These are phyloP conservation scores for Fragaria nilgerrensis DNA, from an alignment of 306 rosid species.

Conservation along the genomic window DNA sequence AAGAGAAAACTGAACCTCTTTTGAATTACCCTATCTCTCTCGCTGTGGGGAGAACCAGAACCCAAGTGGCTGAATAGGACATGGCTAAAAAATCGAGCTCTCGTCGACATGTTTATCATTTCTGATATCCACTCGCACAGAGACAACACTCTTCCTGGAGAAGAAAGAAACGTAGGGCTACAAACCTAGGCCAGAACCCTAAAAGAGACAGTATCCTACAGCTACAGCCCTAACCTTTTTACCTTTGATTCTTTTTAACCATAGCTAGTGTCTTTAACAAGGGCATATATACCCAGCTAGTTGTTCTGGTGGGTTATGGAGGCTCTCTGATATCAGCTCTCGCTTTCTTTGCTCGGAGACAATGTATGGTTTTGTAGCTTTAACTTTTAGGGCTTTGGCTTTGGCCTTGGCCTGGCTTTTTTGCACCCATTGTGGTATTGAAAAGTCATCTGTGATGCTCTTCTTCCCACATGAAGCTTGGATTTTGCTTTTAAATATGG, in stretches of 20 bases:
- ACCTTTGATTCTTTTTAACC: neutral
- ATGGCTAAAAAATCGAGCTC: constrained; percentile 7
- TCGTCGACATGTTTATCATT: constrained; percentile 6
- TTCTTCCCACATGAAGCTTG: neutral
- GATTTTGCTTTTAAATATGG: neutral
- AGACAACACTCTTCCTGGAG: constrained; percentile 4
- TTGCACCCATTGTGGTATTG: neutral
- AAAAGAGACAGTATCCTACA: neutral
- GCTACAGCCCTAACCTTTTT: neutral
- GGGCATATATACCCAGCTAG: constrained; percentile 6
- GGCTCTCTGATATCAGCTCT: neutral
- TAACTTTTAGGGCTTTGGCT: neutral
- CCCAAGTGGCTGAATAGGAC: constrained; percentile 9
- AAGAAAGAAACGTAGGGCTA: constrained; percentile 22
- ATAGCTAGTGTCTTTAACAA: neutral
- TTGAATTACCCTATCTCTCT: too few relatives aligned
- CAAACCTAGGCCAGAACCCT: constrained; percentile 1
- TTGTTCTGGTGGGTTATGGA: neutral
- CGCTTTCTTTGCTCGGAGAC: neutral
- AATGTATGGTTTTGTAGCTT: neutral
- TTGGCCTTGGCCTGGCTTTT: neutral
- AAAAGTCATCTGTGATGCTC: constrained; percentile 8
- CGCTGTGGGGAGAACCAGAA: neutral
- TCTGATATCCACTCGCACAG: neutral
- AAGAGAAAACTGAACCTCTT: neutral